phyloP scores from a whole-genome alignment of 352 stramenopile species.

The Pythium volutum region DNA sequence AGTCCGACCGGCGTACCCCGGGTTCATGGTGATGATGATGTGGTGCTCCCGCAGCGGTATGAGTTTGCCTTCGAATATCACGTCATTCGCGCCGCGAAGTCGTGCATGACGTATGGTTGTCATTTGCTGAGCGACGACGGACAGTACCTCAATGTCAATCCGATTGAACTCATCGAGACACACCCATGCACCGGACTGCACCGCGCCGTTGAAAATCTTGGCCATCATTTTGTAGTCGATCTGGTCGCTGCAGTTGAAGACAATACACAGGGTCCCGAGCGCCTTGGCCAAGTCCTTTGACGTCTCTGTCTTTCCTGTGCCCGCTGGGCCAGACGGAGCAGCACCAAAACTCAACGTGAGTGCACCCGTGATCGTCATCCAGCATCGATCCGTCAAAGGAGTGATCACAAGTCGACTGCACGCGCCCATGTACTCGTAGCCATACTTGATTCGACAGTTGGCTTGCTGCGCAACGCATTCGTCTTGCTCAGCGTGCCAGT shows the following conservation, averaged over 20 bases:
- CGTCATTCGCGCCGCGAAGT: constrained; percentile 29
- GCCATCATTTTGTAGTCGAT: constrained; percentile 90
- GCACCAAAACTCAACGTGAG: constrained; percentile 87
- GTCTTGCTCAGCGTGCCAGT: constrained; percentile 63
- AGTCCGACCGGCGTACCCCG: constrained; percentile 69
- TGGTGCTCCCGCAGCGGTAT: constrained; percentile 65
- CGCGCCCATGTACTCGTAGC: constrained; percentile 92
- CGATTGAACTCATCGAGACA: constrained; percentile 92
- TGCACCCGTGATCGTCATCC: constrained; percentile 92
- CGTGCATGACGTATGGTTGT: constrained; percentile 53
- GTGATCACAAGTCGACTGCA: constrained; percentile 91
- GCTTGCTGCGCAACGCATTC: constrained; percentile 58
- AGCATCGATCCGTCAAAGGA: constrained; percentile 91
- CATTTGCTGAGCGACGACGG: constrained; percentile 87
- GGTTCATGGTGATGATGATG: constrained; percentile 90
- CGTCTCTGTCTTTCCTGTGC: constrained; percentile 94
- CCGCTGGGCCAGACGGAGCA: constrained; percentile 84
- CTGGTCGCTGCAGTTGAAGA: constrained; percentile 96
- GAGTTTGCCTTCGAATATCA: constrained; percentile 54
- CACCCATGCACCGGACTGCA: constrained; percentile 74
- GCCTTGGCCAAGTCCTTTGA: constrained; percentile 92
- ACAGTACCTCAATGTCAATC: constrained; percentile 87
- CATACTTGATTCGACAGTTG: constrained; percentile 76
- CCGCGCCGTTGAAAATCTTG: constrained; percentile 84
- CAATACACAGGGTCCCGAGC: constrained; percentile 91